A percentile compares a stretch with the other conserved stretches of the same genome.
Evolutionary conservation across 1,139 yeast species (phyloP).

Genomic region (Hemisphaericaspora lyxosophila): DNA sequence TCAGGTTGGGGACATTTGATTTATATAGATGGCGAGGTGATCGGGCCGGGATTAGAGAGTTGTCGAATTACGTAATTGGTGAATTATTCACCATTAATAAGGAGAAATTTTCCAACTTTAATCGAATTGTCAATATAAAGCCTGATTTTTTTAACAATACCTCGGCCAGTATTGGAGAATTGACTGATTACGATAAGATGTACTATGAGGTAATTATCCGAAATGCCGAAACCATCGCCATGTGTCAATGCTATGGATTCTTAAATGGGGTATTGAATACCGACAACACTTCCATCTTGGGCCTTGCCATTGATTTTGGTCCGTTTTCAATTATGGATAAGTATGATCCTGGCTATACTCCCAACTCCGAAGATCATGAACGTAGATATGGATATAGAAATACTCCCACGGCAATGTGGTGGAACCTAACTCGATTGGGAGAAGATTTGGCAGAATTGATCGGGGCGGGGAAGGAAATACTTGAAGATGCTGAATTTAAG

Average conservation of each 20-base stretch:
- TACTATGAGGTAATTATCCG: conserved; percentile 67
- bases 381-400: conserved; percentile 74
- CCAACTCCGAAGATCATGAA: conserved; percentile 83
- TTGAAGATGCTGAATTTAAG: conserved; percentile 40
- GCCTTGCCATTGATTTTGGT: conserved; percentile 89
- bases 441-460: conserved; percentile 80
- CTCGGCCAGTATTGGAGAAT: conserved; percentile 27
- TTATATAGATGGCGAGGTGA: conserved; percentile 75
- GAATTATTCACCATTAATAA: conserved; percentile 52
- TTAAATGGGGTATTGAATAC: conserved; percentile 93
- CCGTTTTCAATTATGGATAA: conserved; percentile 90
- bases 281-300: conserved; percentile 86
- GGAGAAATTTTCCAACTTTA: conserved; percentile 37
- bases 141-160: conserved; percentile 23
- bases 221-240: conserved; percentile 77
- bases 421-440: conserved; percentile 86
- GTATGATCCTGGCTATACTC: conserved; percentile 78
- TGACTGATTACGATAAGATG: conserved; percentile 68
- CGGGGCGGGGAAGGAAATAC: conserved; percentile 60
- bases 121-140: conserved; percentile 16
- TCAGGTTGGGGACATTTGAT: conserved; percentile 89
- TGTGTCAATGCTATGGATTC: conserved; percentile 91
- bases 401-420: conserved; percentile 88
- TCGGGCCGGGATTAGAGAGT: conserved; percentile 54
- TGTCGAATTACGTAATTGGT: conserved; percentile 73